These are phyloP conservation scores for Mitragyna speciosa DNA, from an alignment of 257 asterid genomes.

Conservation along the genomic window DNA sequence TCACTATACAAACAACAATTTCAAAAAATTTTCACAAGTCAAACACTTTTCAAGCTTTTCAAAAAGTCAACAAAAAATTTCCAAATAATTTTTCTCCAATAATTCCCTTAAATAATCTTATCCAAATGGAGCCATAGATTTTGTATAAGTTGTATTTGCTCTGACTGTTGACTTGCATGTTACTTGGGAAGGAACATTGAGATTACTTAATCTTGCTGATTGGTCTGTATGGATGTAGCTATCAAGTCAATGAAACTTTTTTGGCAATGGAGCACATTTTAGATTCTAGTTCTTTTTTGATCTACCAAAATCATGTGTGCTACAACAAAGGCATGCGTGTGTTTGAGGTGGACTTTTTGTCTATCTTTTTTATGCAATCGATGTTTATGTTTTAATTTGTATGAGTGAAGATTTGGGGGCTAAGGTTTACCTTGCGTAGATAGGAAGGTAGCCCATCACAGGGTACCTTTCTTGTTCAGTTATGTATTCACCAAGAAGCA, in stretches of 20 bases:
- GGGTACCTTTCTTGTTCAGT: neutral
- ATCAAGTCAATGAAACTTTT: neutral
- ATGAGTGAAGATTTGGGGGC: too few relatives aligned
- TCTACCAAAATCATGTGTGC: neutral
- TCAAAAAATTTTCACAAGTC: too few relatives aligned
- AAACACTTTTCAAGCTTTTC: too few relatives aligned
- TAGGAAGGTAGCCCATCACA: neutral
- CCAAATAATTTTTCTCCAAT: too few relatives aligned
- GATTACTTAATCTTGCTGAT: neutral
- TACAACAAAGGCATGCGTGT: neutral
- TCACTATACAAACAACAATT: too few relatives aligned
- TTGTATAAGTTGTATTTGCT: neutral
- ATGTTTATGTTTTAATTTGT: neutral
- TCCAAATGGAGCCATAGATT: too few relatives aligned
- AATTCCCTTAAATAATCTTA: too few relatives aligned
- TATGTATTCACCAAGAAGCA: neutral
- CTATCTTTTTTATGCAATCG: neutral
- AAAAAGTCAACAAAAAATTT: too few relatives aligned
- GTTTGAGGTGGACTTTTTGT: neutral
- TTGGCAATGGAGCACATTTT: neutral
- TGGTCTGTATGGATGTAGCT: neutral
- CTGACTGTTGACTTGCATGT: neutral
- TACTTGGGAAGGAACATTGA: neutral
- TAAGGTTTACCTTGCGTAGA: neutral
- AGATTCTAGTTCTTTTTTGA: neutral